Base-by-base conservation (phyloP, 1,284 basidiomycete genomes). In the Pseudozyma sp. region DNA sequence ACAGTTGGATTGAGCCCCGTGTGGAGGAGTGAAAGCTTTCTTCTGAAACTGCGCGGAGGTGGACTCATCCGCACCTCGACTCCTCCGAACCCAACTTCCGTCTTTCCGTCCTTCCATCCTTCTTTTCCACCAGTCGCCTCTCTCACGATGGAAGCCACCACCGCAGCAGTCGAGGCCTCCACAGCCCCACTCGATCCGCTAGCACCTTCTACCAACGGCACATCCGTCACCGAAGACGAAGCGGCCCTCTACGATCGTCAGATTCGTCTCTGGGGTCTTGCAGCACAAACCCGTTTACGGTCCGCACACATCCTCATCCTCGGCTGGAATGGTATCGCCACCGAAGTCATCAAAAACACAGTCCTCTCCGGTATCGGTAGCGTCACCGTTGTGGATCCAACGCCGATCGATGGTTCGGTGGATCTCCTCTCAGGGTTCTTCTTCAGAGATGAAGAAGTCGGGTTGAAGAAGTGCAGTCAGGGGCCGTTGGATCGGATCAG, bases 281-380 rank as follows among this genome's bases (percentile, higher is more conserved):
- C 97, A 85, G 96, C 97, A 31, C 96, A 99, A 85, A 94, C 96
- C 85, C 89, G 94, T 81, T 96, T 98, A 93, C 90, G 94, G 76
- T 93, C 92, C 80, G 92, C 95, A 13, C 92, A 94, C 6, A 92
- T 99, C 71, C 87, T 98, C 53, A 88, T 99, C 46, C 87, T 94
- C 37, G 89, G 89, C 29, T 88, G 98, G 53, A 88, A 90, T 46
- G 94, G 94, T 4, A 88, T 93, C 39, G 94, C 96, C 16, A 94
- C 94, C n/a, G 97, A 99, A 85, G 89, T 92, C 29, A 92, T 97
- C 85, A 99, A 99, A 86, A 99, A 99, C 84, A 86, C 89, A 37
- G 88, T 89, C 7, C 84, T 90, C 14, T 88, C 88, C 0, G 89
- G 89, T 30, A 87, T 90, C 33, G 88, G 88, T 4, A 83, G 85